These are phyloP conservation scores for Nannochloropsis limnetica DNA, from an alignment of 352 stramenopile genomes.

Conservation along the genomic window DNA sequence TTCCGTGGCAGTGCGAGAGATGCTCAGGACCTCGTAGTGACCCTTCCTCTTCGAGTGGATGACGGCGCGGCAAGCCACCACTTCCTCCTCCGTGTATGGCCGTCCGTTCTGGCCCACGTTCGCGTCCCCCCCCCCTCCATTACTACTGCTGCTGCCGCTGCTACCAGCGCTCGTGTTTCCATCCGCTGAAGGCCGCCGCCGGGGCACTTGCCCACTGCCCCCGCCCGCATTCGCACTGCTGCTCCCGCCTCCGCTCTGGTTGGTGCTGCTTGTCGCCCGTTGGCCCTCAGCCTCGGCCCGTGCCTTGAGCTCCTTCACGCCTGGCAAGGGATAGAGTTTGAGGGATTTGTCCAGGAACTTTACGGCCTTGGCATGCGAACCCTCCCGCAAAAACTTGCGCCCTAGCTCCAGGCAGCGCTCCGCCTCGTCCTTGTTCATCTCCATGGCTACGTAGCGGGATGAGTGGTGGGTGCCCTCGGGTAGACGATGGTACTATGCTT, in stretches of 20 bases:
- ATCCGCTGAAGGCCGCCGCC: slow-evolving; percentile 51
- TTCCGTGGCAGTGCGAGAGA: slow-evolving; percentile 58
- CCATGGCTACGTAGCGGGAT: background rate
- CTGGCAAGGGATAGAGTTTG: slow-evolving; percentile 71
- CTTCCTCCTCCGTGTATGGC: slow-evolving; percentile 35
- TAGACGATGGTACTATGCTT: background rate
- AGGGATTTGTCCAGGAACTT: slow-evolving; percentile 83
- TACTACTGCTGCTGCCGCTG: background rate
- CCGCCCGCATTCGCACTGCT: slow-evolving; percentile 35
- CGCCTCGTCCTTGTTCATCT: slow-evolving; percentile 71
- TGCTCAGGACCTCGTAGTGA: slow-evolving; percentile 68
- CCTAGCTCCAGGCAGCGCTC: slow-evolving; percentile 78
- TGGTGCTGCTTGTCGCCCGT: slow-evolving; percentile 55
- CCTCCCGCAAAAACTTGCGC: slow-evolving; percentile 71
- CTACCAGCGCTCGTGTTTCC: slow-evolving; percentile 26
- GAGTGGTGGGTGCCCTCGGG: too few species aligned
- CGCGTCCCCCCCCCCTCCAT: background rate
- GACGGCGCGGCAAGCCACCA: background rate
- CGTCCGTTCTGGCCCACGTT: slow-evolving; percentile 23
- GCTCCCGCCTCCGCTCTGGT: slow-evolving; percentile 48
- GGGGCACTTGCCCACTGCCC: background rate
- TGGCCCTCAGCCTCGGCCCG: slow-evolving; percentile 54
- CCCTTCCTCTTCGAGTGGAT: slow-evolving; percentile 49
- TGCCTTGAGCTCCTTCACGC: slow-evolving; percentile 50
- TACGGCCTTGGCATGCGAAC: slow-evolving; percentile 71